Evolutionary conservation across 352 stramenopile genomes (phyloP), one percentile per base, ranked within the genome.

Genomic region (Globisporangium canariense): DNA sequence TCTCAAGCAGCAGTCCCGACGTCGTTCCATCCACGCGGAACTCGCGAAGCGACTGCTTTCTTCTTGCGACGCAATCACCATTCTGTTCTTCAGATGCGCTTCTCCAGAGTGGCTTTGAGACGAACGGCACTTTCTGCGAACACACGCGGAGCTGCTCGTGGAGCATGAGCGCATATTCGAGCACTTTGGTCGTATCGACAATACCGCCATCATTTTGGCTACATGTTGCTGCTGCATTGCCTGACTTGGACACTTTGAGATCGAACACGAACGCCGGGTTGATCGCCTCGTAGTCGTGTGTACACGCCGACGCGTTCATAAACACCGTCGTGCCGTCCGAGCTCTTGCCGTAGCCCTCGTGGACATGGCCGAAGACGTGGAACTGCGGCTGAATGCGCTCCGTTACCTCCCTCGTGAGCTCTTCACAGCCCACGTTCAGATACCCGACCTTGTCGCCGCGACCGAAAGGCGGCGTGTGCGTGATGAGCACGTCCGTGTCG

Each of bases 351-450:
- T 94, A 92, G 38, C 79, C 83, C 73, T 97, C 86, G 61, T 97
- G 91, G 53, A 98, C 91, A 60, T 98, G 91, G 2, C 91, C 91
- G 73, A 97, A 98, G 10, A 98, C 81, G 65, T 96, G 84, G 52
- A 94, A 73, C 43, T 78, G 74, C 16, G 90, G 90, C 45, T 73
- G 74, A 54, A 96, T 76, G 22, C 86, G 70, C 4, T 67, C 61
- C 54, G 91, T 77, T 43, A 97, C 78, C 56, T 94, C 74, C 4
- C 58, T 38, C 30, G 94, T 53, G 18, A 98, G 65, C 61, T 96
- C 84, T 11, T 77, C 75, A 64, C 88, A 95, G 32, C 91, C 91
- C 30, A 90, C 86, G 49, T 71, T 68, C 43, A 81, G 59, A 20
- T 76, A 71, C 18, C 58, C 46, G 36, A 88, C 76, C 4, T 76